A percentile compares a stretch with the other conserved stretches of the same genome.
These are phyloP conservation scores for Scenedesmus sp. DNA, from an alignment of 163 green algal genomes.

Conservation along the genomic window DNA sequence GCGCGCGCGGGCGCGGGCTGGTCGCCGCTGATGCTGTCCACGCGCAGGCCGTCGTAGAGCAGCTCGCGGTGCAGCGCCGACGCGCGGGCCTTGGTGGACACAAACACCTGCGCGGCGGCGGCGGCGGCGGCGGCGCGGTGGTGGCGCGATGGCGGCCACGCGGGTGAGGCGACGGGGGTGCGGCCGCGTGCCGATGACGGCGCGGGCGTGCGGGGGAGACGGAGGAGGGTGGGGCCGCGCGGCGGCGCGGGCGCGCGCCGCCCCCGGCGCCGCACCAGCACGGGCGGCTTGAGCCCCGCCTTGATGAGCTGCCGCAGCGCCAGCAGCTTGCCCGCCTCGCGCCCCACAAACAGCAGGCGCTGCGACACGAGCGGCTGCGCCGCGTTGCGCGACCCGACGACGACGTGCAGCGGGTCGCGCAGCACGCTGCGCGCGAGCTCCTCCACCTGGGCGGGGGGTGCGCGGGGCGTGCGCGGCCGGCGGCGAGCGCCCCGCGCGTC, in stretches of 20 bases:
- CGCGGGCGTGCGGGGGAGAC: too few relatives aligned
- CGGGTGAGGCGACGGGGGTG: too few relatives aligned
- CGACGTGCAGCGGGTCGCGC: constrained; percentile 83
- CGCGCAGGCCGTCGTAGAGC: constrained; percentile 82
- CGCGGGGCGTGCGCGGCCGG: too few relatives aligned
- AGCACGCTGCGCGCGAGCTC: constrained; percentile 86
- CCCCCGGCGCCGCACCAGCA: constrained; percentile 65
- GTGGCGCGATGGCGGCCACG: too few relatives aligned
- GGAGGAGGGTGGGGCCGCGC: too few relatives aligned
- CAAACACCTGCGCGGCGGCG: constrained; percentile 66
- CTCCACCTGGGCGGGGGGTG: constrained; percentile 85
- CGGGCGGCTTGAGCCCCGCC: constrained; percentile 81
- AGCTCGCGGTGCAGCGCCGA: constrained; percentile 89
- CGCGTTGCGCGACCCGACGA: constrained; percentile 81
- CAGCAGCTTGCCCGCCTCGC: constrained; percentile 92
- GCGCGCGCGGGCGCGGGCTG: constrained; percentile 72
- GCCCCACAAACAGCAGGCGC: constrained; percentile 91
- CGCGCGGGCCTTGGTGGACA: constrained; percentile 79
- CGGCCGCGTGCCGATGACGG: too few relatives aligned
- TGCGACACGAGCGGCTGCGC: constrained; percentile 80
- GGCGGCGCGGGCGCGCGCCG: too few relatives aligned
- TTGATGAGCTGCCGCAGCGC: constrained; percentile 89
- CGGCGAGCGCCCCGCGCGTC: too few relatives aligned
- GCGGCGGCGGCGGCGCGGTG: too few relatives aligned
- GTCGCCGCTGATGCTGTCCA: constrained; percentile 87